Base-by-base conservation (phyloP, 2,329 filamentous ascomycete species). In the Colletotrichum tanaceti region DNA sequence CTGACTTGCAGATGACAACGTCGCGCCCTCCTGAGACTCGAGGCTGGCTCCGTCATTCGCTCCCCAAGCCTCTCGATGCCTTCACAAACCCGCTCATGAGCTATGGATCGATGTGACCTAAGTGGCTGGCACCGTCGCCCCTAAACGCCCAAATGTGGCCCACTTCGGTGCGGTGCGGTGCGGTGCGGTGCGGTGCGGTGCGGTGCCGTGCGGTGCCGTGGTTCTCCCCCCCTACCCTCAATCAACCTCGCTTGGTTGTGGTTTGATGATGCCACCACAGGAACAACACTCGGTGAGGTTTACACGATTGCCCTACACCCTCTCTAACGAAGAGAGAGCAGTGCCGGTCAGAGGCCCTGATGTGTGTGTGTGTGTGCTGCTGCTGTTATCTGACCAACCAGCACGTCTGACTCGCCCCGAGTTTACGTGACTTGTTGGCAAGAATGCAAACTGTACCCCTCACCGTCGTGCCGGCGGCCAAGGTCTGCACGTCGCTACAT, bases 201-300 rank as follows among this genome's bases (percentile, higher is more conserved):
- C 44, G 11, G 58, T 57, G 14, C 58, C 39, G 52, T 63, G 38
- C 47, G 65, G 32, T 38, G 52, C 35, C 41, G 43, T 57, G 44
- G 22, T 28, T 43, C 22, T n/a, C 28, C 53, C 24, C 22, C 11
- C 61, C 35, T 38, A 44, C 18, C 59, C 18, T 32, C 47, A 44
- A n/a, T 14, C 6, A 38, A 16, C 7, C 20, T 35, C 9, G 28
- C 35, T 46, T 13, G 55, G 35, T 24, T 39, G 47, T 60, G 65
- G 55, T 65, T 68, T 50, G 61, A 65, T 55, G 55, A 24, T 32
- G 49, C 35, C 61, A 18, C 54, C 49, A 43, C 46, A 35, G 60
- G 55, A 50, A 57, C 55, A 44, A 68, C 55, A 65, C 55, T 65
- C 58, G 63, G 67, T 67, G 44, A 68, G 54, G 53, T 59, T 58